These are phyloP conservation scores for Debaryomyces subglobosus DNA, from an alignment of 1,139 yeast species.

Conservation along the genomic window DNA sequence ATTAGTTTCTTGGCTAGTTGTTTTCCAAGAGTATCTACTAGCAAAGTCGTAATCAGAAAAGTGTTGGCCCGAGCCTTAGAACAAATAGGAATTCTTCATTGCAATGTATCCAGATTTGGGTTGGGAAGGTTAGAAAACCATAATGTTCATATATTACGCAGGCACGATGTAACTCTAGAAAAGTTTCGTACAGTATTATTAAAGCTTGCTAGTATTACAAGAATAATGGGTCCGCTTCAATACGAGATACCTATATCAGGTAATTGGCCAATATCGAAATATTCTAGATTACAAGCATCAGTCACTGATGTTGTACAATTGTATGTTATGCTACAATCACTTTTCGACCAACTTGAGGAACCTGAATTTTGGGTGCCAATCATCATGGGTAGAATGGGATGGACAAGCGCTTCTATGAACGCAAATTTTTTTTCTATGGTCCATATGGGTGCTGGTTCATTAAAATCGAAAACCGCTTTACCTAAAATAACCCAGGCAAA, in stretches of 20 bases:
- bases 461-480: slow-evolving; percentile 28
- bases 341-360: slow-evolving; percentile 31
- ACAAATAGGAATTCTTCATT: slow-evolving; percentile 34
- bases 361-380: slow-evolving; percentile 33
- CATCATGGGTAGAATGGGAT: slow-evolving; percentile 33
- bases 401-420: slow-evolving; percentile 32
- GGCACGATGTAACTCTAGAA: slow-evolving; percentile 29
- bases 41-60: slow-evolving; percentile 32
- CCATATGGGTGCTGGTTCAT: slow-evolving; percentile 38
- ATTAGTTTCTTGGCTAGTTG: slow-evolving; percentile 36
- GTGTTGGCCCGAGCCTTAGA: slow-evolving; percentile 27
- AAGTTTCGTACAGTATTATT: slow-evolving; percentile 27
- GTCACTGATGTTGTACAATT: slow-evolving; percentile 34
- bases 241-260: slow-evolving; percentile 39
- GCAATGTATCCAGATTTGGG: slow-evolving; percentile 29
- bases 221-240: slow-evolving; percentile 30
- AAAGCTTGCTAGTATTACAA: slow-evolving; percentile 25
- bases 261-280: slow-evolving; percentile 38
- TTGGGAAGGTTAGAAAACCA: slow-evolving; percentile 17
- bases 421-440: slow-evolving; percentile 36
- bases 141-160: slow-evolving; percentile 15
- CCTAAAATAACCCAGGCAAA: slow-evolving; percentile 41
- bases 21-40: slow-evolving; percentile 35
- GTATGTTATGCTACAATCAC: slow-evolving; percentile 27
- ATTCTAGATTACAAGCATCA: slow-evolving; percentile 26